Evolutionary conservation across 345 rosid species (phyloP).

Genomic region (Erodium maritimum): DNA sequence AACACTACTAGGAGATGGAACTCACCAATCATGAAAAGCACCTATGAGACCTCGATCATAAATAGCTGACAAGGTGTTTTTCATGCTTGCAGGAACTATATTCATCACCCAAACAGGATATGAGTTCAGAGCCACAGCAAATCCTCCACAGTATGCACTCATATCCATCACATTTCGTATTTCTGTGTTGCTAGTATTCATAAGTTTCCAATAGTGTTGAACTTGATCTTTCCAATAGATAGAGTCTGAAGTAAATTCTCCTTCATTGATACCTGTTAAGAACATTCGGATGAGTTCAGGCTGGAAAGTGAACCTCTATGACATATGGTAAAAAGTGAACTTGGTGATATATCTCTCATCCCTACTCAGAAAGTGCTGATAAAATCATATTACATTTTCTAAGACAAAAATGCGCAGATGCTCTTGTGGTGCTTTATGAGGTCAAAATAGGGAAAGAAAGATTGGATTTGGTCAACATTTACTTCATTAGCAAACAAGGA

Average conservation of each 20-base stretch:
- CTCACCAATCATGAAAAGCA: constrained; percentile 88
- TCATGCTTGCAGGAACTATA: constrained; percentile 56
- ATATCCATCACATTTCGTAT: constrained; percentile 82
- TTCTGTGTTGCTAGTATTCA: constrained; percentile 38
- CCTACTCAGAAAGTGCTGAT: no score
- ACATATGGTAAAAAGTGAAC: no score
- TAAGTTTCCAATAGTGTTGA: constrained; percentile 52
- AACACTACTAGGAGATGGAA: neutral
- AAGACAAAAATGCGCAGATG: no score
- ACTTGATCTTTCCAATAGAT: constrained; percentile 73
- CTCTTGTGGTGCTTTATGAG: no score
- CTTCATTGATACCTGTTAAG: constrained; percentile 49
- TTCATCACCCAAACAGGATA: constrained; percentile 91
- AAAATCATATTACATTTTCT: no score
- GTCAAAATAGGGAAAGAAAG: no score
- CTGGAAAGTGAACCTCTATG: no score
- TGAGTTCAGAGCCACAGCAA: constrained; percentile 48
- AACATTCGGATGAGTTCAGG: neutral
- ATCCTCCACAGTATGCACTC: constrained; percentile 81
- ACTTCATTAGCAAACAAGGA: no score
- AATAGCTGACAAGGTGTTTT: constrained; percentile 62
- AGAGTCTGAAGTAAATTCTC: constrained; percentile 43
- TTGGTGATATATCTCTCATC: no score
- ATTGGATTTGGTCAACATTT: no score
- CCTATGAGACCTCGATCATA: constrained; percentile 69